Evolutionary conservation across 805 yeast species (phyloP).

Genomic region (Scheffersomyces coipomensis): DNA sequence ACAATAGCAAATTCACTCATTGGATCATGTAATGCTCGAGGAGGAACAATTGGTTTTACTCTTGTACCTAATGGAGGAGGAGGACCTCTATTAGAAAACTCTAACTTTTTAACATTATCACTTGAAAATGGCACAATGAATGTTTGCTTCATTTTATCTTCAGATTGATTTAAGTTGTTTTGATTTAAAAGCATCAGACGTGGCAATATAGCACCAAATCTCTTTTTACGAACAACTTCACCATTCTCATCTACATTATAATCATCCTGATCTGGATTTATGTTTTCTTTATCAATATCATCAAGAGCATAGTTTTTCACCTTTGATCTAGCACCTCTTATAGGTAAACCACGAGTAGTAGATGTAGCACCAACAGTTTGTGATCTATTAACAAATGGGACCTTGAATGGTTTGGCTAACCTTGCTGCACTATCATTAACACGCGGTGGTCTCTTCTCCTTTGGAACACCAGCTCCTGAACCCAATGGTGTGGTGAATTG

Average conservation of each 20-base stretch:
- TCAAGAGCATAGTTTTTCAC: conserved; percentile 29
- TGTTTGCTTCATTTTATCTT: conserved; percentile 36
- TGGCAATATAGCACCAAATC: conserved; percentile 60
- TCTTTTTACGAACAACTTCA: conserved; percentile 23
- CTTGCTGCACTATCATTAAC: conserved; percentile 50
- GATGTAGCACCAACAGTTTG: conserved; percentile 5
- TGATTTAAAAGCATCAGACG: conserved; percentile 45
- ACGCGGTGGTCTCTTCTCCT: conserved; percentile 52
- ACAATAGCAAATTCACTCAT: conserved; percentile 91
- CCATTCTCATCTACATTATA: conserved; percentile 34
- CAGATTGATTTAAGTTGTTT: conserved; percentile 28
- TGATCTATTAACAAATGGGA: conserved; percentile 48
- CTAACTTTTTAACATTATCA: conserved; percentile 28
- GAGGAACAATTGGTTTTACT: conserved; percentile 66
- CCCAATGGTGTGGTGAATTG: conserved; percentile 52
- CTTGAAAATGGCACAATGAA: conserved; percentile 63
- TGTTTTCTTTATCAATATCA: conserved; percentile 14
- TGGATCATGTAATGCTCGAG: conserved; percentile 94
- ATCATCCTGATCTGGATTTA: conserved; percentile 13
- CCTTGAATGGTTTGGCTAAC: conserved; percentile 65
- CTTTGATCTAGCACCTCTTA: conserved; percentile 29
- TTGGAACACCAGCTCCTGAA: conserved; percentile 68
- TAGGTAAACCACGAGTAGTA: conserved; percentile 14
- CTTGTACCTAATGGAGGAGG: conserved; percentile 88
- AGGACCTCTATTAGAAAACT: conserved; percentile 35